Percentiles rank a stretch among this genome's conserved stretches.
phyloP scores from a whole-genome alignment of 1,139 yeast species.

The Yamadazyma taylorii region DNA sequence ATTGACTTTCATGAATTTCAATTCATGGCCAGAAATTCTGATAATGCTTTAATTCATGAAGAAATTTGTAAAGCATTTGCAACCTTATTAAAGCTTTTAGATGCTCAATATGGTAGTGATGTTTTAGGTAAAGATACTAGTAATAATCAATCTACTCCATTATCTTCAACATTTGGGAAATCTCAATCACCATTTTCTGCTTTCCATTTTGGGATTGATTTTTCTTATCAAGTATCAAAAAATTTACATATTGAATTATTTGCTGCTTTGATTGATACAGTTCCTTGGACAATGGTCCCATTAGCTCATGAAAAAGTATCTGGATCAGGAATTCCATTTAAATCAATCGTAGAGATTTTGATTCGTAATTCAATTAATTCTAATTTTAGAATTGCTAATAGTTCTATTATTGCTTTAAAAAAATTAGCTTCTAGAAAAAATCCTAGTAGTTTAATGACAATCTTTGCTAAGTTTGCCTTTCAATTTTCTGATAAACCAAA shows the following conservation, averaged over 20 bases:
- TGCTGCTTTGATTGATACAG: slow-evolving; percentile 64
- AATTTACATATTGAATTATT: slow-evolving; percentile 59
- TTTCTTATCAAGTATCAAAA: slow-evolving; percentile 31
- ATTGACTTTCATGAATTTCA: slow-evolving; percentile 25
- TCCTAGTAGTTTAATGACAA: slow-evolving; percentile 69
- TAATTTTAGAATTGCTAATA: slow-evolving; percentile 57
- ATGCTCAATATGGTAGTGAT: slow-evolving; percentile 57
- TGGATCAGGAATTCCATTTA: slow-evolving; percentile 49
- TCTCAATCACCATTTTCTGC: slow-evolving; percentile 35
- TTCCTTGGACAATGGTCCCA: slow-evolving; percentile 66
- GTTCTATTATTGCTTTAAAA: slow-evolving; percentile 64
- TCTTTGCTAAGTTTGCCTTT: slow-evolving; percentile 79
- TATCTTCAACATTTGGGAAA: slow-evolving; percentile 18
- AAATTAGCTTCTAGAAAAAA: slow-evolving; percentile 67
- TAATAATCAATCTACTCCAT: slow-evolving; percentile 12
- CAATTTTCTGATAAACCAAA: slow-evolving; percentile 69
- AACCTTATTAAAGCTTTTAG: slow-evolving; percentile 57
- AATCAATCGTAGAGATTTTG: slow-evolving; percentile 68
- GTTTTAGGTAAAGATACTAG: slow-evolving; percentile 24
- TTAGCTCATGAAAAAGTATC: slow-evolving; percentile 26
- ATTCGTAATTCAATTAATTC: slow-evolving; percentile 75
- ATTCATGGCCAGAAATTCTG: slow-evolving; percentile 42
- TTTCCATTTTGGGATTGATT: slow-evolving; percentile 57
- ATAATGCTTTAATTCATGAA: slow-evolving; percentile 63
- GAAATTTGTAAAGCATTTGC: slow-evolving; percentile 71